Base-by-base conservation (phyloP, 352 stramenopile species). In the Saprolegnia diclina region DNA sequence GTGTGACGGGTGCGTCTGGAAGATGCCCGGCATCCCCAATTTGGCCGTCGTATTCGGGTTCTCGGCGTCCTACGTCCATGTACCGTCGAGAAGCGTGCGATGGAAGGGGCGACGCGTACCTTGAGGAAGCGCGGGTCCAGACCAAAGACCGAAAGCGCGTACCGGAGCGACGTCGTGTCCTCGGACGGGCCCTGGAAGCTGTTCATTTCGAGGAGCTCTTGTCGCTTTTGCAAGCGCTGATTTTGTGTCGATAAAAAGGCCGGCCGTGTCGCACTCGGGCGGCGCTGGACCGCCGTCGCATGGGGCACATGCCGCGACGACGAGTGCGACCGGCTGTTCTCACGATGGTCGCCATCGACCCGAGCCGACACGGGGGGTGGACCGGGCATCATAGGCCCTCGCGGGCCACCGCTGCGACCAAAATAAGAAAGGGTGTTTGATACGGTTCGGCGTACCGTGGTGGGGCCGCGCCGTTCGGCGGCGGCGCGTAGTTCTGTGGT, bases 1-100 rank as follows among this genome's bases (percentile, higher is more conserved):
- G 18, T 88, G 83, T 16, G 74, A 88, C 57, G 79, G 78, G 64
- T 88, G 85, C 4, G 87, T 95, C 26, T 80, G 82, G 66, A 89
- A 93, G 11, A 92, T 76, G 19, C 83, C 87, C 0, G 87, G 87
- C 21, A 77, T 77, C 10, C 80, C 84, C 32, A 88, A 38, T 63
- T 90, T 90, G n/a, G 90, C 82, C 1, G 81, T 87, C 6, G 91
- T 44, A 35, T 87, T 82, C 35, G 84, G 82, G 53, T 79, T 85
- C 37, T 83, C 77, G 4, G 81, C 53, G 62, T 92, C 81, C 84
- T 94, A 55, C 7, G 14, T n/a, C n/a, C 38, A 66, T 16, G 52
- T 18, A 24, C 54, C 21, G n/a, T 22, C n/a, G 9, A 38, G 35
- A 19, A 4, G 24, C 6, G 21, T 40, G 35, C 6, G 18, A 52